Base-by-base conservation (phyloP, 2,329 filamentous ascomycete species). In the Stagonosporopsis tanaceti region DNA sequence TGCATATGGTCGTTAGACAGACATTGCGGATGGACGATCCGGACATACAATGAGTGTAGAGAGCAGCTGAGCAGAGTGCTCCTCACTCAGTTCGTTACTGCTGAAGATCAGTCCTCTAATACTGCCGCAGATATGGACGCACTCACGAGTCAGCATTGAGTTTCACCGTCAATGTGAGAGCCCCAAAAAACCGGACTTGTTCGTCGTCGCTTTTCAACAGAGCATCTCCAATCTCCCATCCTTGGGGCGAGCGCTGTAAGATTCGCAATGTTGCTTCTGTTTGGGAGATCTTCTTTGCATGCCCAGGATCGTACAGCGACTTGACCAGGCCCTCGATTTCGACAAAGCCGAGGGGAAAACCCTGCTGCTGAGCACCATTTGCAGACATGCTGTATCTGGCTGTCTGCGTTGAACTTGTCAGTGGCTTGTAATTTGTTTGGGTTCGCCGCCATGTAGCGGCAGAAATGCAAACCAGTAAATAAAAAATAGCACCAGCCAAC, bases 91-190 rank as follows among this genome's bases (percentile, higher is more conserved):
- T 7, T 66, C 64, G 28, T 67, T 64, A 11, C 71, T 74, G 51
- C 4, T 40, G 7, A 11, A 15, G 35, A 52, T 68, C 44, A 67
- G 59, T 8, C 17, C 12, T 39, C 41, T 27, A 14, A 45, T 20
- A 32, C 7, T 22, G n/a, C 17, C n/a, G 27, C 12, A 20, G 17
- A 39, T 12, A n/a, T 3, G 25, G 27, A 6, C 35, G n/a, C n/a
- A 69, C 81, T 62, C 79, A 90, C 89, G 88, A 92, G 72, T 95
- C 92, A n/a, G 89, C 89, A 73, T 98, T 97, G 57, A 98, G 86
- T 78, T 98, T 99, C 67, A 98, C 87, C 47, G 92, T 96, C 64
- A 97, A 89, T 0, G 94, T 98, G 57, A 97, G 83, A 28, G 93
- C 94, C 14, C 92, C 95, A 73, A 96, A 97, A 78, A 98, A 98